Conservation (phyloP, 306 rosid genomes). For the Lagenaria siceraria region DNA sequence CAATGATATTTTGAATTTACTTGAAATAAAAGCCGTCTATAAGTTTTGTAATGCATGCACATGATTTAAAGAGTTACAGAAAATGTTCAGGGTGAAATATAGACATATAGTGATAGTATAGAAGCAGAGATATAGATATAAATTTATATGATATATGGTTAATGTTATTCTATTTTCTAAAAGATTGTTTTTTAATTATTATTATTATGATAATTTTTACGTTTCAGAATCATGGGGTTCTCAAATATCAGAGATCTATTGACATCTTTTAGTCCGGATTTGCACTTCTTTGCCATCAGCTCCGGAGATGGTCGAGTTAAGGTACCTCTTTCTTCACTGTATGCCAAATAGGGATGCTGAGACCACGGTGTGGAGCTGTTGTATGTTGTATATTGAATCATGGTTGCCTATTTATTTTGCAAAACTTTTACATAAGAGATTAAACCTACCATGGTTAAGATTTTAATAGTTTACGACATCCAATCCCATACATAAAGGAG, state of each 20-base stretch:
- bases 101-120: too few species aligned
- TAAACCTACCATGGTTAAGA: neutral
- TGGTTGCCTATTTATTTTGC: neutral
- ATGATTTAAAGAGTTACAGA: too few species aligned
- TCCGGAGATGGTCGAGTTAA: constrained; percentile 89
- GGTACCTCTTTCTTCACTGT: constrained; percentile 19
- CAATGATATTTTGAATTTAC: neutral
- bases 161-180: neutral
- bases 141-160: neutral
- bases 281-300: constrained; percentile 62
- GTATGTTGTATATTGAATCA: neutral
- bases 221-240: constrained; percentile 27
- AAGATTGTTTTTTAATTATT: neutral
- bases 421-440: neutral
- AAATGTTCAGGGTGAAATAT: too few species aligned
- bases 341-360: neutral
- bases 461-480: neutral
- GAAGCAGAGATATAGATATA: too few species aligned
- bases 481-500: neutral
- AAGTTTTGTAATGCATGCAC: too few species aligned
- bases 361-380: neutral
- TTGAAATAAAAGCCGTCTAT: too few species aligned
- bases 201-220: neutral
- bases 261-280: constrained; percentile 67
- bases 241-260: constrained; percentile 56